A percentile compares a stretch with the other conserved stretches of the same genome.
phyloP scores from a whole-genome alignment of 164 flowering plant species.

The Umbilicus rupestris region DNA sequence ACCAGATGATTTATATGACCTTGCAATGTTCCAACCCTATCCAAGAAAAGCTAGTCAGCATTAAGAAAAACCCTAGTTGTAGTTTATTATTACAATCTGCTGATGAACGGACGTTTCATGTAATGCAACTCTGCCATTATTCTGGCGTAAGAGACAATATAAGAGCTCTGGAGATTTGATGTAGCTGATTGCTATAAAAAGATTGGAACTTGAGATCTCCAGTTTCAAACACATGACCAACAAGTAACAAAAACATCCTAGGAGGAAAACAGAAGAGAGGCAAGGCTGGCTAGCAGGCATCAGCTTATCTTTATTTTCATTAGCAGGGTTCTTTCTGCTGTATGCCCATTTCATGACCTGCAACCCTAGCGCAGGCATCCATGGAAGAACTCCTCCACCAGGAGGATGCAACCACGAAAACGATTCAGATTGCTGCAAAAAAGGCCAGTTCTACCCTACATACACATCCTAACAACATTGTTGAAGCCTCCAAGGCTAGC shows the following conservation, averaged over 20 bases:
- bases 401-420: conserved; percentile 7
- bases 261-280: background rate
- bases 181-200: background rate
- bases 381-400: conserved; percentile 7
- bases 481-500: conserved; percentile 8
- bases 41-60: no score
- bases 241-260: background rate
- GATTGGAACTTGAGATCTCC: background rate
- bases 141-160: background rate
- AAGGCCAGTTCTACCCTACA: conserved; percentile 4
- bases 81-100: background rate
- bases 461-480: conserved; percentile 9
- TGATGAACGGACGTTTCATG: conserved; percentile 1
- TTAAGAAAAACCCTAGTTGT: no score
- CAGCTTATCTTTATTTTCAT: background rate
- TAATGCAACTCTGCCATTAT: background rate
- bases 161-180: background rate
- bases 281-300: no score
- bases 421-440: conserved; percentile 7
- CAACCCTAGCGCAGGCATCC: conserved; percentile 5
- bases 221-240: background rate
- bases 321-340: conserved; percentile 1
- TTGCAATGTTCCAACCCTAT: no score
- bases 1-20: no score
- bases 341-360: conserved; percentile 2